Conservation (phyloP, 2,329 filamentous ascomycete genomes). For the Metarhizium brunneum region DNA sequence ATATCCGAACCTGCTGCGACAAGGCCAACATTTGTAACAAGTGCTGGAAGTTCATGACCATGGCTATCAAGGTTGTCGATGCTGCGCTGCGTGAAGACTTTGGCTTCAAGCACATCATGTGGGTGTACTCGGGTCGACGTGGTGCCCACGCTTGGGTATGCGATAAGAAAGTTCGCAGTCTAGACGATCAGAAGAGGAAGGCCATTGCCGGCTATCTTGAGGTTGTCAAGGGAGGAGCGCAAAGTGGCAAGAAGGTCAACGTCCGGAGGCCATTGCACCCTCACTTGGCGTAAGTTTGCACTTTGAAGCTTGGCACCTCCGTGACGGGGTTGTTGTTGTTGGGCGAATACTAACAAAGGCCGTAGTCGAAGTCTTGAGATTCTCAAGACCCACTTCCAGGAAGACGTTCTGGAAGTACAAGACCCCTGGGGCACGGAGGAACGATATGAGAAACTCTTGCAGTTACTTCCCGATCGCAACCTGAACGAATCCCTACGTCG, state of each 20-base stretch:
- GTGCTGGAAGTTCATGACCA: constrained; percentile 96
- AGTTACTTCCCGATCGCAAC: constrained; percentile 71
- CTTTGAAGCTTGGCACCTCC: not conserved
- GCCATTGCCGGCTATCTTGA: constrained; percentile 87
- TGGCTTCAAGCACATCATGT: constrained; percentile 92
- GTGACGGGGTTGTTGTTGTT: not conserved
- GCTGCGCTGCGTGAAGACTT: constrained; percentile 84
- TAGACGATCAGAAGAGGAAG: constrained; percentile 79
- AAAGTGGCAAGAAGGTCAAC: constrained; percentile 82
- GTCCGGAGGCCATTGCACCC: constrained; percentile 79
- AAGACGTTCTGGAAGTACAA: constrained; percentile 72
- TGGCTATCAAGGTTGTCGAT: constrained; percentile 93
- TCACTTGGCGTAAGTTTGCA: constrained; percentile 57
- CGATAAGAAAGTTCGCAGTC: constrained; percentile 71
- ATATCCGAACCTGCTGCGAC: constrained; percentile 88
- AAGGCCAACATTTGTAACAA: constrained; percentile 89
- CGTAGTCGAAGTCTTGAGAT: constrained; percentile 71
- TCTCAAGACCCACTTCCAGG: constrained; percentile 74
- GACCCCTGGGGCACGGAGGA: constrained; percentile 71
- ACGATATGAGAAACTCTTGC: constrained; percentile 67
- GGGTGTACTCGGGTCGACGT: constrained; percentile 96
- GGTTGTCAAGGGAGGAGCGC: constrained; percentile 75
- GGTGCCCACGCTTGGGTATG: constrained; percentile 98
- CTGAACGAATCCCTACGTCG: constrained; percentile 72
- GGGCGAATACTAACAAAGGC: constrained; percentile 6